Conservation (phyloP, 2,329 filamentous ascomycete genomes). For the Ceratocystis ficicola region DNA sequence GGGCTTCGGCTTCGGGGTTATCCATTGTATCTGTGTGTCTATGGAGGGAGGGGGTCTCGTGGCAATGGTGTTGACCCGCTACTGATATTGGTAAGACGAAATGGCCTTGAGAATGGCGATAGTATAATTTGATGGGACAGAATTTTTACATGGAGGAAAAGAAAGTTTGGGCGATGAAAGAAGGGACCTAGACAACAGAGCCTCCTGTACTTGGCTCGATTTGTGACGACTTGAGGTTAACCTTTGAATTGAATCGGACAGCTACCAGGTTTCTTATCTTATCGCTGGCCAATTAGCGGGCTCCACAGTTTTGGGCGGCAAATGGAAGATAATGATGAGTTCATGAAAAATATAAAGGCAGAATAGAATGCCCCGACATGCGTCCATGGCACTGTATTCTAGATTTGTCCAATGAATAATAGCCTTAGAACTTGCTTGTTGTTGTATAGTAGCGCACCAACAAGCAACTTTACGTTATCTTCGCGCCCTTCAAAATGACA, state of each 20-base stretch:
- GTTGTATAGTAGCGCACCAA: background rate
- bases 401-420: background rate
- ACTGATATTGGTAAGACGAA: background rate
- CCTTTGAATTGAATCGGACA: background rate
- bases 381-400: no score
- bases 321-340: background rate
- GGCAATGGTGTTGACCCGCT: background rate
- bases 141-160: no score
- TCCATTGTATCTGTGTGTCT: conserved; percentile 21
- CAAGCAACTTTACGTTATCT: no score
- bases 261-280: conserved; percentile 6
- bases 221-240: background rate
- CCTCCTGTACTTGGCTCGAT: background rate
- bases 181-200: no score
- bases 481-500: no score
- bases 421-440: background rate
- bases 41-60: background rate
- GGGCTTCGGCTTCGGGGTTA: conserved; percentile 27
- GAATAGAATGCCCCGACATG: no score
- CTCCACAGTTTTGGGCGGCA: background rate
- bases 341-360: no score
- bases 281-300: conserved; percentile 8
- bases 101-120: background rate
- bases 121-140: background rate
- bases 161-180: no score